phyloP scores from a whole-genome alignment of 768 basidiomycete genomes.

The Heimioporus sp. region DNA sequence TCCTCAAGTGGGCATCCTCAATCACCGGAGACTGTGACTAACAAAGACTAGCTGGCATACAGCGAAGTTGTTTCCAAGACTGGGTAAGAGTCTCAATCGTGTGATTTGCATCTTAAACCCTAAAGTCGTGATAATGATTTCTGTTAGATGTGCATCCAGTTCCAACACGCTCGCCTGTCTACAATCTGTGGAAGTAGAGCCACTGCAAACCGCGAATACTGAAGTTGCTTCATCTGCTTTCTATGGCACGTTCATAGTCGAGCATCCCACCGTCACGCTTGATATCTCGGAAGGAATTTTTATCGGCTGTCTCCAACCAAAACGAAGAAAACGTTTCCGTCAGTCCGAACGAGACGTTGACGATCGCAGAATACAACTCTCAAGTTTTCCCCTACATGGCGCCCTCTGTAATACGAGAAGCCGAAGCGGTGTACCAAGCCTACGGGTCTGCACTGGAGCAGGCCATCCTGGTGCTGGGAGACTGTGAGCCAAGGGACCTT shows the following conservation, averaged over 20 bases:
- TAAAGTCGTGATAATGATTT: not conserved
- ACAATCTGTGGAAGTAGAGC: constrained; percentile 29
- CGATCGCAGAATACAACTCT: constrained; percentile 19
- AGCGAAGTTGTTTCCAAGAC: constrained; percentile 6
- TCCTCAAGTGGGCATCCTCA: constrained; percentile 22
- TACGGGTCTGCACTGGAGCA: constrained; percentile 35
- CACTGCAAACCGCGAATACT: constrained; percentile 35
- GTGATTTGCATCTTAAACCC: not conserved
- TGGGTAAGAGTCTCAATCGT: constrained; percentile 6
- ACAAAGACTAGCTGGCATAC: constrained; percentile 17
- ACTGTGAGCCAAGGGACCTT: constrained; percentile 37
- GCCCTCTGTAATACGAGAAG: constrained; percentile 21
- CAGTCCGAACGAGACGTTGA: constrained; percentile 18
- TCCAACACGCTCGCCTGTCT: constrained; percentile 40
- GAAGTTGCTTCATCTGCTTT: constrained; percentile 33
- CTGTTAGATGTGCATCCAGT: constrained; percentile 32
- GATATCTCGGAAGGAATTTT: constrained; percentile 26
- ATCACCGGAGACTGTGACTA: not conserved
- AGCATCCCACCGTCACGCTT: constrained; percentile 40
- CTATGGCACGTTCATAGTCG: constrained; percentile 41
- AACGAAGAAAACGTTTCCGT: constrained; percentile 34
- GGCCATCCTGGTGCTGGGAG: constrained; percentile 36
- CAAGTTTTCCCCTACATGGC: constrained; percentile 42
- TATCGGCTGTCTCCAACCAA: constrained; percentile 25
- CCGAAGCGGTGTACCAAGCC: constrained; percentile 27